Evolutionary conservation across 2,329 filamentous ascomycete species (phyloP).

Genomic region (Hortaea sp.): DNA sequence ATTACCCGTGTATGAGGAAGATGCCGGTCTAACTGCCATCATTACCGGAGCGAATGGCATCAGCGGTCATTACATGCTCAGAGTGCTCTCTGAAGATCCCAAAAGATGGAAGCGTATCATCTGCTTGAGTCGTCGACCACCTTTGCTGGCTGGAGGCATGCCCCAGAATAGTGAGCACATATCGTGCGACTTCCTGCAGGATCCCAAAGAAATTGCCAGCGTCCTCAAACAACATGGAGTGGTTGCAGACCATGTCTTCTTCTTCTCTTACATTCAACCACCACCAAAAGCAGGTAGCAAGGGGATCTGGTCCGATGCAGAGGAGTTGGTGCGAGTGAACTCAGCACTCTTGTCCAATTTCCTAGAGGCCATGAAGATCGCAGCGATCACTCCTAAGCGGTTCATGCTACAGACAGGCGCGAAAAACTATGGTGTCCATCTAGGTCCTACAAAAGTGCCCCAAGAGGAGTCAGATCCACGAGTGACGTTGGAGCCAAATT

Average conservation of each 20-base stretch:
- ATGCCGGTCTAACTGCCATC: slow-evolving; percentile 39
- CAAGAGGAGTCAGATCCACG: slow-evolving; percentile 39
- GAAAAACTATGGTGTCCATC: slow-evolving; percentile 43
- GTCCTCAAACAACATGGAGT: slow-evolving; percentile 26
- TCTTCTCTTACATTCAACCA: slow-evolving; percentile 46
- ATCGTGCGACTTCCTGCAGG: slow-evolving; percentile 28
- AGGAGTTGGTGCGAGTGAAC: slow-evolving; percentile 42
- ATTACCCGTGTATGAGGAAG: slow-evolving; percentile 34
- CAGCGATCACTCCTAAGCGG: slow-evolving; percentile 35
- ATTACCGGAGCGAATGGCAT: slow-evolving; percentile 47
- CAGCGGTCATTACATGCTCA: slow-evolving; percentile 27
- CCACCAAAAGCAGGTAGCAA: slow-evolving; percentile 34
- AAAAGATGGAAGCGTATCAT: slow-evolving; percentile 45
- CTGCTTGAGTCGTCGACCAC: slow-evolving; percentile 39
- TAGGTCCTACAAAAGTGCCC: slow-evolving; percentile 36
- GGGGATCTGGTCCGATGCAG: slow-evolving; percentile 40
- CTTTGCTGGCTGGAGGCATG: slow-evolving; percentile 21
- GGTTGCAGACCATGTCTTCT: slow-evolving; percentile 39
- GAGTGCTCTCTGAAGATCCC: slow-evolving; percentile 36
- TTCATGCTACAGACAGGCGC: slow-evolving; percentile 44
- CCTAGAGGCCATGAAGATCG: slow-evolving; percentile 32
- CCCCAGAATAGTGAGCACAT: slow-evolving; percentile 23
- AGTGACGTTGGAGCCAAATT: slow-evolving; percentile 39
- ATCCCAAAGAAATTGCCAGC: slow-evolving; percentile 27
- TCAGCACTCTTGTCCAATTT: slow-evolving; percentile 42